These are phyloP conservation scores for Fusarium sp. DNA, from an alignment of 2,329 filamentous ascomycete species.

Conservation along the genomic window DNA sequence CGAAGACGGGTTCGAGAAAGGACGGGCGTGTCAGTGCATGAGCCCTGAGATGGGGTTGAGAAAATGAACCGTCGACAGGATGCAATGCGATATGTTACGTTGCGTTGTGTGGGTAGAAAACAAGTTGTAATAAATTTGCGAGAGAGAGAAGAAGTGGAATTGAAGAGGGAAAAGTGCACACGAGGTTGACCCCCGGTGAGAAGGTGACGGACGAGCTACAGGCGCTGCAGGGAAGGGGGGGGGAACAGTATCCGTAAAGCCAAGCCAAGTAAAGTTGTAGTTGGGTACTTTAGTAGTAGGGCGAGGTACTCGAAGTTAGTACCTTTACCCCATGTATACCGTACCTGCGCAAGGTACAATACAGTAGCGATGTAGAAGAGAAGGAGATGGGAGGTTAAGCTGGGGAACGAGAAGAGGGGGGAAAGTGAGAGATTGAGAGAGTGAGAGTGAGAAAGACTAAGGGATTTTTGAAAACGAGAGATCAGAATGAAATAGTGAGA, in stretches of 20 bases:
- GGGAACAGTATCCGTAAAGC: constrained; percentile 8
- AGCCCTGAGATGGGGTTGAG: constrained; percentile 20
- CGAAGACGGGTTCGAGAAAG: constrained; percentile 13
- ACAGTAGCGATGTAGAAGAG: too few species aligned
- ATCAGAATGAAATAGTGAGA: constrained; percentile 3
- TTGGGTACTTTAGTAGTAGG: background rate
- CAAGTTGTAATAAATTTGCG: constrained; percentile 12
- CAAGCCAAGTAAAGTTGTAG: background rate
- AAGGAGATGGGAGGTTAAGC: too few species aligned
- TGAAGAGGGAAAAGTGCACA: constrained; percentile 38
- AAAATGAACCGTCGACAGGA: background rate
- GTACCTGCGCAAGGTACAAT: too few species aligned
- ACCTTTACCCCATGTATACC: background rate
- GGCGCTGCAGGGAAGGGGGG: constrained; percentile 18
- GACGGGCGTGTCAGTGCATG: constrained; percentile 38
- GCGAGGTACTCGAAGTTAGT: background rate
- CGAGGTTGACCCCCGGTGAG: constrained; percentile 30
- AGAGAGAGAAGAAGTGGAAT: constrained; percentile 32
- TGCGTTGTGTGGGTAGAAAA: constrained; percentile 18
- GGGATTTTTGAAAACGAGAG: background rate
- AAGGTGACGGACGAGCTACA: constrained; percentile 12
- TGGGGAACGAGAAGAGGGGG: background rate
- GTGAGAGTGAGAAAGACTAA: background rate
- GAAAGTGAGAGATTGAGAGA: background rate
- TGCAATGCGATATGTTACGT: constrained; percentile 7